Conservation (phyloP, 305 asterid genomes). For the Petunia hybrid region DNA sequence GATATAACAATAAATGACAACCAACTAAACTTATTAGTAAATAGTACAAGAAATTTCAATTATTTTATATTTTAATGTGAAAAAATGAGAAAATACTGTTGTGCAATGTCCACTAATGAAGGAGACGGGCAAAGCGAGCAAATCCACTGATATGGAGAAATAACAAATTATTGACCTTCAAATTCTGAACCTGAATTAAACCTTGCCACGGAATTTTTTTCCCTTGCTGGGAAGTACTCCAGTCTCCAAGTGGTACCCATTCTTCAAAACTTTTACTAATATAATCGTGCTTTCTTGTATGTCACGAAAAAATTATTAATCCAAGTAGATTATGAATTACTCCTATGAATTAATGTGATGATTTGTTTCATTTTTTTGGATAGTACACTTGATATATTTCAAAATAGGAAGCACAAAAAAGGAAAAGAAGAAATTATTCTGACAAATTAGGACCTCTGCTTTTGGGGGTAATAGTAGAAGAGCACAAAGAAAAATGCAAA, state of each 20-base stretch:
- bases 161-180: background rate
- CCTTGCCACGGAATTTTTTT: background rate
- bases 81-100: background rate
- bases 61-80: background rate
- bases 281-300: too few species aligned
- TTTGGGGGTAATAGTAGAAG: background rate
- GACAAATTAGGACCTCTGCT: conserved; percentile 14
- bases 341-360: background rate
- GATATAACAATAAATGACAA: background rate
- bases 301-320: too few species aligned
- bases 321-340: too few species aligned
- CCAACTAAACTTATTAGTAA: background rate
- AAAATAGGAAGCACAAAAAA: background rate
- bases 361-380: background rate
- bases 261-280: background rate
- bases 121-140: background rate
- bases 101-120: background rate
- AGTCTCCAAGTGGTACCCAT: background rate
- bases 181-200: background rate
- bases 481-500: background rate
- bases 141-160: background rate
- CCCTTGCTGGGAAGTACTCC: too few species aligned
- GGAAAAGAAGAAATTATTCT: background rate
- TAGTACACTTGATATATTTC: background rate
- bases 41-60: background rate